Evolutionary conservation across 164 flowering plant genomes (phyloP), one percentile per base, ranked within the genome.

Genomic region (Tetracentron sinense): DNA sequence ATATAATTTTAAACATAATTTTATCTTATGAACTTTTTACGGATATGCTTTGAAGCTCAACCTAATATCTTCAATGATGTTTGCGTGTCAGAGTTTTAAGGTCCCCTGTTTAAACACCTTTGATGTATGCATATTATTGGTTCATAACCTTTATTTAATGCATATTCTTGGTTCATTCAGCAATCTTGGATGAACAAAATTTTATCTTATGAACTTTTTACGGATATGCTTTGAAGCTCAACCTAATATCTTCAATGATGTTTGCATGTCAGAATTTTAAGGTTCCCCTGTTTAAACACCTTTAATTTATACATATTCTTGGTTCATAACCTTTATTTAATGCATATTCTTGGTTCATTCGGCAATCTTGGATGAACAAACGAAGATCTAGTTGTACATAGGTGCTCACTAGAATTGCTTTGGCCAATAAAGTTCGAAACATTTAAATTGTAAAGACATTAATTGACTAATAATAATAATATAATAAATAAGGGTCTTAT

Each of bases 331-430:
- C n/a, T n/a, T n/a, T n/a, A n/a, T n/a, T n/a, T n/a, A n/a, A n/a
- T n/a, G n/a, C n/a, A n/a, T n/a, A n/a, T n/a, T n/a, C n/a, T n/a
- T n/a, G n/a, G n/a, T n/a, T n/a, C n/a, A n/a, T n/a, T n/a, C n/a
- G n/a, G n/a, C n/a, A n/a, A n/a, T n/a, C n/a, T n/a, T n/a, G 20
- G 12, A 27, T 29, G 46, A 59, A 58, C 15, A 27, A 59, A 58
- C n/a, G 11, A 27, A 52, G n/a, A 59, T 6, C 51, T 29, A 42
- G 44, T 46, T 23, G 7, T 38, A 42, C 21, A 50, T 20, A 23
- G 28, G 11, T 60, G 42, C 75, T 81, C 31, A 87, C 92, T 87
- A 30, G 92, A 85, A 62, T 74, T 77, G 56, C 88, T 88, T 76
- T 83, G 80, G 33, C 90, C 93, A 14, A 85, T 87, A 77, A 75